Evolutionary conservation across 768 basidiomycete genomes (phyloP).

Genomic region (Exsudoporus frostii): DNA sequence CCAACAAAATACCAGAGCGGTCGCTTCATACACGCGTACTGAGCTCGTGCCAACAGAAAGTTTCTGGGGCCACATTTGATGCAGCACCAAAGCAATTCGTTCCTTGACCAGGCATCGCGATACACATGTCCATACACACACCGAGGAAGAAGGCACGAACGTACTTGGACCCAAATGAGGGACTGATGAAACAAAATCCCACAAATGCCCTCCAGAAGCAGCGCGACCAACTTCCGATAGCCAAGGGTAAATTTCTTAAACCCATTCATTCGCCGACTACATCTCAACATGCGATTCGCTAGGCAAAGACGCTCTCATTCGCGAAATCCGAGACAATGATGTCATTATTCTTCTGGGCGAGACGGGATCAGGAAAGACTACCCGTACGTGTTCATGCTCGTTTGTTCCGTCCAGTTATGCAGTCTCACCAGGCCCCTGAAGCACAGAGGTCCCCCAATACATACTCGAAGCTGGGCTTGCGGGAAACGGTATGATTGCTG

Average conservation of each 20-base stretch:
- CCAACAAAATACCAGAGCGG: background rate
- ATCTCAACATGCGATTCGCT: background rate
- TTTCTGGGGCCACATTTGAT: background rate
- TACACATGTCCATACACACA: slow-evolving; percentile 19
- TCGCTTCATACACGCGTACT: background rate
- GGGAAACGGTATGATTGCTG: slow-evolving; percentile 72
- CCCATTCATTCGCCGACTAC: background rate
- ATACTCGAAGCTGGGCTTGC: slow-evolving; percentile 79
- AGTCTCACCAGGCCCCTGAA: slow-evolving; percentile 28
- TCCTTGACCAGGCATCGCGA: background rate
- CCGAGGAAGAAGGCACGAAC: slow-evolving; percentile 29
- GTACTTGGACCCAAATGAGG: slow-evolving; percentile 21
- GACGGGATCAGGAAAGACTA: slow-evolving; percentile 98
- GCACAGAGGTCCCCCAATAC: slow-evolving; percentile 93
- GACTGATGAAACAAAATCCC: slow-evolving; percentile 5
- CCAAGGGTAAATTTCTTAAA: slow-evolving; percentile 47
- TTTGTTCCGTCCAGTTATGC: background rate
- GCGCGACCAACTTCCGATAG: slow-evolving; percentile 72
- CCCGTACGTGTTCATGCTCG: slow-evolving; percentile 62
- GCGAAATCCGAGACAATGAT: slow-evolving; percentile 72
- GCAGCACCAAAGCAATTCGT: background rate
- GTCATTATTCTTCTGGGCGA: slow-evolving; percentile 91
- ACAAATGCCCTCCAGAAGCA: slow-evolving; percentile 52
- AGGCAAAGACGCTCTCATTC: slow-evolving; percentile 76
- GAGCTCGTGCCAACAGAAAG: background rate